Base-by-base conservation (phyloP, 2,329 filamentous ascomycete species). In the Aureobasidium subglaciale region DNA sequence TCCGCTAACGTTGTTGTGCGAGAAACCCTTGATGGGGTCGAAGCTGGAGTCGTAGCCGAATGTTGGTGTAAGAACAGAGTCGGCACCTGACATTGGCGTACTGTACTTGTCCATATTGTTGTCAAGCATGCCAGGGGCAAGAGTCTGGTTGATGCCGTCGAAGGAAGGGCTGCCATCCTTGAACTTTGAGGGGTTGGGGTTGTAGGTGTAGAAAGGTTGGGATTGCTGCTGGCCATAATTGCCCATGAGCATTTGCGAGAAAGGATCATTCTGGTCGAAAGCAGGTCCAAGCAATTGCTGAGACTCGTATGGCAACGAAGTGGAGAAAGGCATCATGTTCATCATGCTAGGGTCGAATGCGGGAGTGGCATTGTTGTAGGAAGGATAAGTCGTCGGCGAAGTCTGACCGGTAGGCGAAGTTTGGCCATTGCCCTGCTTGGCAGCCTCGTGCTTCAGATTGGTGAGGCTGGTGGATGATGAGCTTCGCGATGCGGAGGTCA, bases 211-310 rank as follows among this genome's bases (percentile, higher is more conserved):
- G 41, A 63, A 70, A 55, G 48, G 69, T 58, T 73, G 72, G n/a
- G 69, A 65, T 15, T 73, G 59, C 38, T 50, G 57, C 27, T 67
- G 66, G 16, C 73, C 70, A 46, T 70, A 73, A 10, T 73, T 73
- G 24, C 67, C 67, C 74, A 78, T 78, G 57, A 78, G 68, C 59
- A 73, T 68, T 35, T 72, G 63, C 18, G 72, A 73, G 55, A 71
- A 66, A 3, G 74, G 71, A 58, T 79, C 74, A 27, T 69, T 72
- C 2, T 69, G 67, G 58, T 77, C 73, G 5, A 79, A 66, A 0
- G 68, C 66, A 2, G 71, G 68, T 15, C 75, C 77, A 5, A 82
- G 68, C 16, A 82, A 68, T 62, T 78, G 76, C 63, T 81, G 78
- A 1, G 77, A 72, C 60, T 82, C 76, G 4, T 74, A 65, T 20